Evolutionary conservation across 2,329 filamentous ascomycete species (phyloP), one percentile per base, ranked within the genome.

Genomic region (Pseudocercospora fuligena): DNA sequence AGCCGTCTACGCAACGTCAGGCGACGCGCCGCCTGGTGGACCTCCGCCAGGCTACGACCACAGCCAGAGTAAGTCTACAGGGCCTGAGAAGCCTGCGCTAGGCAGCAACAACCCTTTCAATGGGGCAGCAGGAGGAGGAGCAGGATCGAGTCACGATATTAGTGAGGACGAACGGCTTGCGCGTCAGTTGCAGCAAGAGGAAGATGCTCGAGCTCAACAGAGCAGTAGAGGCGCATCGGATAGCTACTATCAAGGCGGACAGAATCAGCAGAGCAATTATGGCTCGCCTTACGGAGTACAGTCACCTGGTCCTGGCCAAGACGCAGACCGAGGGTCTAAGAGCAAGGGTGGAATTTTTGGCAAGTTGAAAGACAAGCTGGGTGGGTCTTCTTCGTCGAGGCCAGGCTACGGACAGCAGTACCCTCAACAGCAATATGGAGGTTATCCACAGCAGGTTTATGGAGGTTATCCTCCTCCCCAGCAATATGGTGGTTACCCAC

Each of bases 161-260:
- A 87, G 87, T 65, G 89, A 90, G 56, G 93, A 96, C 76, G 92
- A 91, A 66, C 85, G 85, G 27, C 82, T 94, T 9, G 93, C 94
- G 7, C 86, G 91, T 47, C 87, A 89, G 75, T 82, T 97, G 49
- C 94, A 97, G 78, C 91, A 91, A 53, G 92, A 97, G 79, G 93
- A 97, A 79, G 86, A 97, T 70, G 87, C 88, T 5, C 86, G 88
- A 53, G 69, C 57, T 12, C 29, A 60, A 19, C 63, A 60, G 33
- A 46, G 85, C 16, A 76, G 72, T 70, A 73, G 74, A 73, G 83
- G 83, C 29, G 79, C 81, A 2, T 75, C 82, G n/a, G 78, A 82
- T 58, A 76, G 78, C 49, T 87, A 84, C 72, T 87, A 88, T 75
- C 56, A 64, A 31, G 51, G 59, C 5, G 60, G 53, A 25, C 56